These are phyloP conservation scores for Mycena metata DNA, from an alignment of 768 basidiomycete species.

Conservation along the genomic window DNA sequence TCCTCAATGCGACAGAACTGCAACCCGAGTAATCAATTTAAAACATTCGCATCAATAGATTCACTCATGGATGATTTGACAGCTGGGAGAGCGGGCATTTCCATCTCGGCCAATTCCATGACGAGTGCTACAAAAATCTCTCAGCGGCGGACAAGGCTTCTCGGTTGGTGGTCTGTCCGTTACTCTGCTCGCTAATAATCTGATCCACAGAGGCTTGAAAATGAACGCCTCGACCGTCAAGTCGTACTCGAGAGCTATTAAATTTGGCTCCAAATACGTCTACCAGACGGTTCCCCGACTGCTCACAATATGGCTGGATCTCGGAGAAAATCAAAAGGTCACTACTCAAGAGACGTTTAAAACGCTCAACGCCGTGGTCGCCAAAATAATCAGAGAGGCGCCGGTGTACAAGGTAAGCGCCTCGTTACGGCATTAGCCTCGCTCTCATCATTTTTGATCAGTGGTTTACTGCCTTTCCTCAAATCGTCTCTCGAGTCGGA, in stretches of 20 bases:
- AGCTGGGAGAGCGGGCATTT: conserved; percentile 92
- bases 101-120: conserved; percentile 90
- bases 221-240: conserved; percentile 78
- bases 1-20: conserved; percentile 63
- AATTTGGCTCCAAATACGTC: conserved; percentile 91
- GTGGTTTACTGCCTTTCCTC: conserved; percentile 98
- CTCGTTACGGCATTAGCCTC: background rate
- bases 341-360: conserved; percentile 56
- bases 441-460: conserved; percentile 47
- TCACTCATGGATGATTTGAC: conserved; percentile 16
- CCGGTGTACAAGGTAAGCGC: conserved; percentile 83
- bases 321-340: conserved; percentile 71
- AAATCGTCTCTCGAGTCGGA: conserved; percentile 94
- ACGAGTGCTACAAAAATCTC: conserved; percentile 77
- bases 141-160: conserved; percentile 55
- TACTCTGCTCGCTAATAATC: background rate
- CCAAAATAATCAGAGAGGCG: conserved; percentile 67
- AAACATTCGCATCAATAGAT: conserved; percentile 3
- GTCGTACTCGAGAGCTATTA: conserved; percentile 78
- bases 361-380: conserved; percentile 70
- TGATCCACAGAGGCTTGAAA: conserved; percentile 62
- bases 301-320: conserved; percentile 94
- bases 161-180: conserved; percentile 52
- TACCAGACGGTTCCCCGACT: conserved; percentile 96
- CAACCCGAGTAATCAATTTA: conserved; percentile 62